Evolutionary conservation across 2,329 filamentous ascomycete genomes (phyloP), one percentile per base, ranked within the genome.

Genomic region (Verticillium albo-atrum): DNA sequence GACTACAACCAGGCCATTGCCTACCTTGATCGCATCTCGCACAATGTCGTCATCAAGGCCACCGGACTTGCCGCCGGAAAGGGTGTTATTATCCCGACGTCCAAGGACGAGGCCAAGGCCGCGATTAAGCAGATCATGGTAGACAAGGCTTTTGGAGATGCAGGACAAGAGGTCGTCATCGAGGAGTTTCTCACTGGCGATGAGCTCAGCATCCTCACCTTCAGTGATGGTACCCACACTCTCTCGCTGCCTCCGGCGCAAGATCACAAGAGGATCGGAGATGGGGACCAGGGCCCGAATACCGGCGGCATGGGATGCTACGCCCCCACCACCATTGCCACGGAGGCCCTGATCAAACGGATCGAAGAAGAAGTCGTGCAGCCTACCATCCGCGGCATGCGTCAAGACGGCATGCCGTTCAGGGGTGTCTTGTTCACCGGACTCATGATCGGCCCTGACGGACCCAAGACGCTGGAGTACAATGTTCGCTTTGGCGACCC

Each of bases 401-500:
- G 88, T 68, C 83, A 84, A 63, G 94, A 98, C 70, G 85, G 87
- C 74, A 84, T 85, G 50, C 83, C 82, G 12, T 89, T 89, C 71
- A 77, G 82, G 50, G 89, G 90, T 57, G 83, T 90, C 30, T 79
- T 93, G 7, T 92, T 92, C 74, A 92, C 89, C 1, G 93, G 92
- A 6, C 75, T 96, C 32, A 96, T 96, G 91, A 88, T 96, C 75
- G 92, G 90, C 17, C 83, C 86, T 64, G 72, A 79, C 47, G 91
- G 92, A 0, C 87, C 91, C 10, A 91, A 90, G 72, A 87, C 90
- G 6, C 81, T 96, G 54, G 92, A 96, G 73, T 96, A 96, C 77
- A 96, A 96, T 67, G 91, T 94, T 35, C 85, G 92, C 57, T 95
- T 95, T 69, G 92, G 92, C 47, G 92, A 96, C 68, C 92, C 92